Conservation (phyloP, 768 basidiomycete genomes). For the Boletales sp. region DNA sequence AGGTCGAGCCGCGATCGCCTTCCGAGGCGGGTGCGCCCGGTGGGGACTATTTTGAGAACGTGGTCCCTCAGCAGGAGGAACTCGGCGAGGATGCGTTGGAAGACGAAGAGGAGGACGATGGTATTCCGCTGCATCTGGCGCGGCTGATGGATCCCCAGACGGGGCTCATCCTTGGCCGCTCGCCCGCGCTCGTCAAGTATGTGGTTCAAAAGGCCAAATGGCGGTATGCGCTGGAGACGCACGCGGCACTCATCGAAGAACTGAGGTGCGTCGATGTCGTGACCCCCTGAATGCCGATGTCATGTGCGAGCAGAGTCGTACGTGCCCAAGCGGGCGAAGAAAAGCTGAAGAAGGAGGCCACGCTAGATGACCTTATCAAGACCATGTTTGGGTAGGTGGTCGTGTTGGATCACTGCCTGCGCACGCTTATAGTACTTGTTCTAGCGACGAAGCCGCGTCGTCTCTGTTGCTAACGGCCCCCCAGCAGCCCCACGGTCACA, state of each 20-base stretch:
- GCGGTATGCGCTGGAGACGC: slow-evolving; percentile 62
- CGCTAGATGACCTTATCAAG: slow-evolving; percentile 51
- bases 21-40: slow-evolving; percentile 31
- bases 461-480: slow-evolving; percentile 12
- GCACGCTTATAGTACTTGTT: neutral
- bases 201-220: slow-evolving; percentile 68
- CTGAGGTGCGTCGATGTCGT: slow-evolving; percentile 33
- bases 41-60: slow-evolving; percentile 32
- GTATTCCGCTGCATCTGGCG: slow-evolving; percentile 52
- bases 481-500: slow-evolving; percentile 4
- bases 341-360: slow-evolving; percentile 57
- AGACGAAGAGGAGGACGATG: slow-evolving; percentile 39
- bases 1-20: slow-evolving; percentile 53
- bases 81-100: slow-evolving; percentile 16
- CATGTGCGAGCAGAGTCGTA: slow-evolving; percentile 30
- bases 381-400: slow-evolving; percentile 48
- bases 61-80: slow-evolving; percentile 13
- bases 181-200: slow-evolving; percentile 71
- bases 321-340: slow-evolving; percentile 51
- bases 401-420: neutral
- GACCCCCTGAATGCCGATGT: neutral
- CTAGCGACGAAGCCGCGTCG: slow-evolving; percentile 25
- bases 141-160: slow-evolving; percentile 52
- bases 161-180: slow-evolving; percentile 63
- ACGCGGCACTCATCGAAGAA: slow-evolving; percentile 63